Base-by-base conservation (phyloP, 1,139 yeast species). In the Nakaseomyces sp. region DNA sequence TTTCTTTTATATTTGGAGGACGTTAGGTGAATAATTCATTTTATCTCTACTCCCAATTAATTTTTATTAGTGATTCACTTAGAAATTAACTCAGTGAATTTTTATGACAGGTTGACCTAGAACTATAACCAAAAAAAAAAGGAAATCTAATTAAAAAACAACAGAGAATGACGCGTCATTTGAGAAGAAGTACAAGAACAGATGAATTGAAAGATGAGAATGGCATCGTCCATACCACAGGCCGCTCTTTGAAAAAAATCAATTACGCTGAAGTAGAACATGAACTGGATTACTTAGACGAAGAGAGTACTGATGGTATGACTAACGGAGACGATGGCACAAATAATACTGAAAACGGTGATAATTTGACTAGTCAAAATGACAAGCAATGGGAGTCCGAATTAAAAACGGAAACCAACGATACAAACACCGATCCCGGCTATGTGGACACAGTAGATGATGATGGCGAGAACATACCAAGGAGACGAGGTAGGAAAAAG, bases 191-290 rank as follows among this genome's bases (percentile, higher is more conserved):
- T 24, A n/a, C 22, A 22, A 40, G 30, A 19, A 28, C 39, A 12
- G 39, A 41, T 28, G 55, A 49, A 22, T 46, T 60, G 13, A 55
- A 49, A 39, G 63, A 60, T 43, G 57, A 54, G 18, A 56, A 59
- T 44, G 63, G 63, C 9, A 53, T 57, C 15, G 45, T 53, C 10
- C 63, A 60, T 39, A 59, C 63, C 2, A 56, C 63, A 3, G 40
- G 57, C 8, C 49, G 64, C 37, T 58, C 63, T 2, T 40, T 58
- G 48, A 51, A 56, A 41, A 59, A 57, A 42, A 51, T 62, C n/a
- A 61, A 60, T 35, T 62, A 63, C 37, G 66, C 68, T 2, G 64
- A 58, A 39, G 54, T 59, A 4, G 68, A 63, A 35, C 51, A 61
- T 25, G 56, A 51, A n/a, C 53, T 57, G 15, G 65, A 58, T 42